Conservation (phyloP, 2,329 filamentous ascomycete genomes). For the Pseudogymnoascus sp. region DNA sequence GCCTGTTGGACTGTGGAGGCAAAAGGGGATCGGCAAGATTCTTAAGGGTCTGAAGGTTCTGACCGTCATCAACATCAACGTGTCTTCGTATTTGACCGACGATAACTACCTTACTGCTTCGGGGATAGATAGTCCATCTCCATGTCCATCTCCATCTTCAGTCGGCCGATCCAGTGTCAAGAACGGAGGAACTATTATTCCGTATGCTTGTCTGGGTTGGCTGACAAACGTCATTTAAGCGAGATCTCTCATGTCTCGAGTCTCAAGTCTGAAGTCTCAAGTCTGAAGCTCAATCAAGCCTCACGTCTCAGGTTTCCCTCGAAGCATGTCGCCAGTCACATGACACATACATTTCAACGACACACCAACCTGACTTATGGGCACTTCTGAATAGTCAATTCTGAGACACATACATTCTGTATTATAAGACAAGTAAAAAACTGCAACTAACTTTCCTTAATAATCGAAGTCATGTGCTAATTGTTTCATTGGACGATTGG, state of each 20-base stretch:
- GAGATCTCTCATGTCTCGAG: not conserved
- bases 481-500: not conserved
- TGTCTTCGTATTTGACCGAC: not conserved
- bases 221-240: not conserved
- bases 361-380: not conserved
- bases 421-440: conserved; percentile 1
- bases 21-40: not conserved
- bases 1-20: not conserved
- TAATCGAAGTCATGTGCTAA: not conserved
- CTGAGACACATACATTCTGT: not conserved
- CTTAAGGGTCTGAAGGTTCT: not conserved
- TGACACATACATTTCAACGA: not conserved
- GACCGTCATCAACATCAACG: not conserved
- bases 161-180: not conserved
- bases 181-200: not conserved
- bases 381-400: not conserved
- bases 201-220: not conserved
- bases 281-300: not conserved
- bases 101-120: not conserved
- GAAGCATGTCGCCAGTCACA: not conserved
- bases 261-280: not conserved
- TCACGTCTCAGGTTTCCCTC: not conserved
- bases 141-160: not conserved
- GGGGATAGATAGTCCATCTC: not conserved
- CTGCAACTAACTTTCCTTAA: not conserved